Conservation (phyloP, 2,329 filamentous ascomycete species). For the Mollisiaceae sp. region DNA sequence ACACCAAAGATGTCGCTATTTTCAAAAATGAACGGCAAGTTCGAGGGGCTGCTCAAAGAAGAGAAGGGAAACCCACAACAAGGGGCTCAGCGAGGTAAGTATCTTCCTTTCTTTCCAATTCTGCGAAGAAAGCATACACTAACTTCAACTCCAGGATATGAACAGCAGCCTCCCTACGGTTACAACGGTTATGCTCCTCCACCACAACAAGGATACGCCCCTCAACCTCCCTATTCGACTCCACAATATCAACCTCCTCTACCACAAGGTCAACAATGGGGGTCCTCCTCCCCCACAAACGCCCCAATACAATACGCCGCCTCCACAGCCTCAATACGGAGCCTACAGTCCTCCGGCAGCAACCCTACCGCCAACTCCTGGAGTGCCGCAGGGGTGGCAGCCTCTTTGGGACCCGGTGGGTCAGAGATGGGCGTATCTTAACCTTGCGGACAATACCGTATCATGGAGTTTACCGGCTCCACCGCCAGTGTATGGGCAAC, state of each 20-base stretch:
- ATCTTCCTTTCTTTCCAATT: background rate
- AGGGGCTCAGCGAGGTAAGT: conserved; percentile 20
- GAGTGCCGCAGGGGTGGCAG: conserved; percentile 65
- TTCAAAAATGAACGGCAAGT: conserved; percentile 49
- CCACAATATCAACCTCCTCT: conserved; percentile 21
- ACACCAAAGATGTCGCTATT: conserved; percentile 49
- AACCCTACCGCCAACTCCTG: conserved; percentile 44
- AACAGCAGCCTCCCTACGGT: conserved; percentile 27
- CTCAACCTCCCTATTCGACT: no score
- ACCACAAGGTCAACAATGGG: conserved; percentile 22
- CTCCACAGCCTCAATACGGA: conserved; percentile 29
- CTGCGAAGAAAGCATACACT: background rate
- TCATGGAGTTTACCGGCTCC: conserved; percentile 39
- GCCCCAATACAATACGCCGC: conserved; percentile 36
- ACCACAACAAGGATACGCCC: conserved; percentile 7
- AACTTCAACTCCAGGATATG: conserved; percentile 7
- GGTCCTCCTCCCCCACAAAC: conserved; percentile 32
- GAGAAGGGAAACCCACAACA: conserved; percentile 25
- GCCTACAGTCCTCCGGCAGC: conserved; percentile 39
- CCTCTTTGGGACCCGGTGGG: conserved; percentile 65
- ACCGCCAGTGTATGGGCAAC: conserved; percentile 49
- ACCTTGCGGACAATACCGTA: conserved; percentile 44
- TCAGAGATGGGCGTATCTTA: conserved; percentile 69
- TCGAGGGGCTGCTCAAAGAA: conserved; percentile 53
- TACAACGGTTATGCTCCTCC: conserved; percentile 18